Conservation (phyloP, 225 moss, liverwort and hornwort species). For the Sphagnum contortum region DNA sequence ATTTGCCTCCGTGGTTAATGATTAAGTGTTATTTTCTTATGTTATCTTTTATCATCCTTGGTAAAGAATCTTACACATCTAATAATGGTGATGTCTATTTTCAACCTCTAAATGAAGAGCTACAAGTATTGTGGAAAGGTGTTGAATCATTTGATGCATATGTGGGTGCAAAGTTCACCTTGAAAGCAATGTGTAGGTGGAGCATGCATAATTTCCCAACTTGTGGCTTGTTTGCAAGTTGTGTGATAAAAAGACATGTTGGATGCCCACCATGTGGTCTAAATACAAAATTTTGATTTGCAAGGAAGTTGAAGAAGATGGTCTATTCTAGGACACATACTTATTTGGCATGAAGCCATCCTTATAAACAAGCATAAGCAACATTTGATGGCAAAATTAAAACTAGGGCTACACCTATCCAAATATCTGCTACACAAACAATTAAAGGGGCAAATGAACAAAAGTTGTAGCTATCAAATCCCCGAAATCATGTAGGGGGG, state of each 20-base stretch:
- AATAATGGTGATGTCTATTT: slow-evolving; percentile 7
- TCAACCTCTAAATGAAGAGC: slow-evolving; percentile 4
- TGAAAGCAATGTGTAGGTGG: background rate
- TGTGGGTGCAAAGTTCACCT: background rate
- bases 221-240: background rate
- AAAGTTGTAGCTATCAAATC: too few species aligned
- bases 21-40: slow-evolving; percentile 1
- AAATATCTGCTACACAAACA: too few species aligned
- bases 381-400: too few species aligned
- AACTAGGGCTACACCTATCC: too few species aligned
- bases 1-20: slow-evolving; percentile 1
- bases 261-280: background rate
- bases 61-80: slow-evolving; percentile 3
- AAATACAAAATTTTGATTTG: background rate
- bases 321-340: background rate
- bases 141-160: background rate
- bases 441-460: too few species aligned
- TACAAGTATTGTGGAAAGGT: background rate
- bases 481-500: too few species aligned
- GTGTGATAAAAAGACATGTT: background rate
- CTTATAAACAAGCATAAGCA: too few species aligned
- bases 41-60: background rate
- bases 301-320: background rate
- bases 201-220: background rate
- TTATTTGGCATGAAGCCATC: too few species aligned